phyloP scores from a whole-genome alignment of 2,329 filamentous ascomycete genomes.

The Aspergillus tamarii region DNA sequence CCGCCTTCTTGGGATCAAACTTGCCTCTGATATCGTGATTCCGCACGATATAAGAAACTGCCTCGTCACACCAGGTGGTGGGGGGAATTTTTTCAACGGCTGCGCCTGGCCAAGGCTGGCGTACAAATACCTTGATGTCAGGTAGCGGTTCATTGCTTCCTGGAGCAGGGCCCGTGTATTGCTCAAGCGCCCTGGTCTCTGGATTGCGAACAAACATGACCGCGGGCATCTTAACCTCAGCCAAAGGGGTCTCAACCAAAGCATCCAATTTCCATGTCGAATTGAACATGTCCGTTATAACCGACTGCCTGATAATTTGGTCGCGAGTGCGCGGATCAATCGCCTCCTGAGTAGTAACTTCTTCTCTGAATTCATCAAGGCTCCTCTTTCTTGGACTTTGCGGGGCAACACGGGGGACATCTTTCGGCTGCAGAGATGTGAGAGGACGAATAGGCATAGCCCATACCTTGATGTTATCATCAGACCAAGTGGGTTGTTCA shows the following conservation, averaged over 20 bases:
- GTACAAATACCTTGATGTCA: slow-evolving; percentile 71
- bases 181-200: slow-evolving; percentile 64
- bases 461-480: slow-evolving; percentile 82
- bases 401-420: slow-evolving; percentile 28
- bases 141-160: slow-evolving; percentile 55
- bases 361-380: slow-evolving; percentile 52
- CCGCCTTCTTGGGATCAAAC: slow-evolving; percentile 71
- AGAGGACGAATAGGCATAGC: slow-evolving; percentile 63
- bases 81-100: slow-evolving; percentile 67
- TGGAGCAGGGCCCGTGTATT: slow-evolving; percentile 70
- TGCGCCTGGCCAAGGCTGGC: slow-evolving; percentile 78
- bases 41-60: slow-evolving; percentile 85
- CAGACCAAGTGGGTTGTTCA: slow-evolving; percentile 69
- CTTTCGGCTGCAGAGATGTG: slow-evolving; percentile 22
- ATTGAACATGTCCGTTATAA: slow-evolving; percentile 78
- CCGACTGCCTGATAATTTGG: slow-evolving; percentile 59
- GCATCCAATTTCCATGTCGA: slow-evolving; percentile 74
- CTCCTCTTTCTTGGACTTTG: slow-evolving; percentile 51
- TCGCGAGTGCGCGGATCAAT: slow-evolving; percentile 38
- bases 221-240: slow-evolving; percentile 68
- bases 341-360: slow-evolving; percentile 8
- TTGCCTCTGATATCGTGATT: slow-evolving; percentile 76
- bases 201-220: slow-evolving; percentile 69
- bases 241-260: slow-evolving; percentile 67
- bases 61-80: slow-evolving; percentile 66